Evolutionary conservation across 2,329 filamentous ascomycete species (phyloP).

Genomic region (Pestalotiopsis fici): DNA sequence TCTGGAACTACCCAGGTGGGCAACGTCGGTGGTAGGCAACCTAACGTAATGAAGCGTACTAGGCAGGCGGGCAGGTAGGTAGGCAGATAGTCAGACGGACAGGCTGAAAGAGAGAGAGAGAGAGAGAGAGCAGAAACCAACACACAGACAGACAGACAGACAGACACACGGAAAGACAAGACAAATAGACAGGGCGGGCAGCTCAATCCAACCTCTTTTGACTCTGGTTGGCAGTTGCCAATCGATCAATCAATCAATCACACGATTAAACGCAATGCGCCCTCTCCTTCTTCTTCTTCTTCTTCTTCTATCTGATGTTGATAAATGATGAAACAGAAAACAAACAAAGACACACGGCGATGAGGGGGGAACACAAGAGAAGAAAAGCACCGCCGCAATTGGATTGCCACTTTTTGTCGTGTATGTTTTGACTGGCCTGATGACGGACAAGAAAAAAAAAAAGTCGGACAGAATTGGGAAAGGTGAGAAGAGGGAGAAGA

Average conservation of each 20-base stretch:
- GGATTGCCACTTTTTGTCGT: background rate
- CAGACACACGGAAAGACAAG: no score
- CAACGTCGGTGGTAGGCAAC: background rate
- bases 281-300: no score
- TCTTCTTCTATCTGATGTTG: background rate
- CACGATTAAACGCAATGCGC: no score
- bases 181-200: no score
- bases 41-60: background rate
- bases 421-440: constrained; percentile 1
- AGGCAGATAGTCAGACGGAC: no score
- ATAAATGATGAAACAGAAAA: background rate
- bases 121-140: no score
- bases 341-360: background rate
- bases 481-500: background rate
- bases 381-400: background rate
- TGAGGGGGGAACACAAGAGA: background rate
- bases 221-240: no score
- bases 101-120: no score
- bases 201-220: no score
- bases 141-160: no score
- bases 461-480: background rate
- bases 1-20: no score
- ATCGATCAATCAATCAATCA: no score
- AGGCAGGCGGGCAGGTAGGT: background rate
- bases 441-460: background rate